Percentiles rank a stretch among this genome's conserved stretches.
phyloP scores from a whole-genome alignment of 805 yeast species.

The Candida anglica region DNA sequence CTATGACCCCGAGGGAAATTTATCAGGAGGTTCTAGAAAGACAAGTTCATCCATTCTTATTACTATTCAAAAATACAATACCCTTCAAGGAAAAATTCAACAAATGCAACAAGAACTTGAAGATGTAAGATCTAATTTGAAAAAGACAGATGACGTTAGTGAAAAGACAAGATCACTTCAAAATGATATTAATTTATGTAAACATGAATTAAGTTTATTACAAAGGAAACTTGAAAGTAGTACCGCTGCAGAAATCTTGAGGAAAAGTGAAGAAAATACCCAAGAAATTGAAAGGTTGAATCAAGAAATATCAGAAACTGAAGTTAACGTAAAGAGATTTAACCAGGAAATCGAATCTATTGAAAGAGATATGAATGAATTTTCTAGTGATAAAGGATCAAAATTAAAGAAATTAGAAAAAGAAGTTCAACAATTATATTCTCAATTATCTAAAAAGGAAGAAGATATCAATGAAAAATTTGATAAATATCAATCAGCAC shows the following conservation, averaged over 20 bases:
- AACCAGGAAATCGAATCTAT: slow-evolving; percentile 47
- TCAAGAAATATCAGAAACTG: slow-evolving; percentile 31
- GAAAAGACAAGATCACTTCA: slow-evolving; percentile 52
- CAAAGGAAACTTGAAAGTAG: slow-evolving; percentile 53
- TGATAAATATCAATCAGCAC: slow-evolving; percentile 56
- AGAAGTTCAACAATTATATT: slow-evolving; percentile 41
- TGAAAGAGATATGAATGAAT: slow-evolving; percentile 79
- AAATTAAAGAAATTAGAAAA: slow-evolving; percentile 63
- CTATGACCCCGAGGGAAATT: slow-evolving; percentile 93
- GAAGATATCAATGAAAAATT: slow-evolving; percentile 41
- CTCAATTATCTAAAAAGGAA: slow-evolving; percentile 37
- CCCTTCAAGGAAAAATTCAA: slow-evolving; percentile 33
- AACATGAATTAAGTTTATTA: slow-evolving; percentile 56
- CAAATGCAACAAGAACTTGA: slow-evolving; percentile 41
- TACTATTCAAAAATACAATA: slow-evolving; percentile 64
- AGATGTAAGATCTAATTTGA: slow-evolving; percentile 36
- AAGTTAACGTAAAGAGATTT: slow-evolving; percentile 23
- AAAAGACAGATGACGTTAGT: slow-evolving; percentile 39
- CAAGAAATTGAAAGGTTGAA: slow-evolving; percentile 44
- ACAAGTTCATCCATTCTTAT: slow-evolving; percentile 54
- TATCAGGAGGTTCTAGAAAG: slow-evolving; percentile 90
- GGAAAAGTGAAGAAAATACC: slow-evolving; percentile 43
- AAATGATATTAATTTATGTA: slow-evolving; percentile 51
- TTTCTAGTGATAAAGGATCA: slow-evolving; percentile 70
- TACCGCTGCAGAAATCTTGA: slow-evolving; percentile 52